phyloP scores from a whole-genome alignment of 768 basidiomycete species.

The Amanita jacksonii region DNA sequence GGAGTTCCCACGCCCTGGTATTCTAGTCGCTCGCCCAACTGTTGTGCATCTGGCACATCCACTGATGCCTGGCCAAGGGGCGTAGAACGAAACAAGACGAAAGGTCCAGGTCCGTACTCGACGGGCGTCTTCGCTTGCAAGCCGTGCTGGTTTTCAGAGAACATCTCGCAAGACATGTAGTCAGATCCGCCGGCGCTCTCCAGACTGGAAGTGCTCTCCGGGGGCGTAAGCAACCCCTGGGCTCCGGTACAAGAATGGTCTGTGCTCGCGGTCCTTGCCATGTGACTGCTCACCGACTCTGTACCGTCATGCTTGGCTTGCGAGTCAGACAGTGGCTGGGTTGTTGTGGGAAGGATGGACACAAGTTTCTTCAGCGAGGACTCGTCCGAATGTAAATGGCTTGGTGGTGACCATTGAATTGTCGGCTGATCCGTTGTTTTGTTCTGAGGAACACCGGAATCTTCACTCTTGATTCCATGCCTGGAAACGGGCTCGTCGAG shows the following conservation, averaged over 20 bases:
- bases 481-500: background rate
- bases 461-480: background rate
- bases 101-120: background rate
- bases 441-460: background rate
- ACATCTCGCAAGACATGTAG: conserved; percentile 4
- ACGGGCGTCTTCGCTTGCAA: background rate
- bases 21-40: background rate
- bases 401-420: too few species aligned
- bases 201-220: background rate
- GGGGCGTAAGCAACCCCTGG: background rate
- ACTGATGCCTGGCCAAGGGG: background rate
- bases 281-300: background rate
- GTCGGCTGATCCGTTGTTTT: background rate
- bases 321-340: too few species aligned
- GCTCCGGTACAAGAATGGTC: background rate
- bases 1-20: background rate
- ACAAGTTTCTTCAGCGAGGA: too few species aligned
- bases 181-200: background rate
- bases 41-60: background rate
- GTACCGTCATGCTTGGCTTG: background rate
- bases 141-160: background rate
- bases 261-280: background rate
- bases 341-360: too few species aligned
- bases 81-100: background rate
- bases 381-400: too few species aligned